Conservation (phyloP, 2,329 filamentous ascomycete genomes). For the Phialophora verrucosa region DNA sequence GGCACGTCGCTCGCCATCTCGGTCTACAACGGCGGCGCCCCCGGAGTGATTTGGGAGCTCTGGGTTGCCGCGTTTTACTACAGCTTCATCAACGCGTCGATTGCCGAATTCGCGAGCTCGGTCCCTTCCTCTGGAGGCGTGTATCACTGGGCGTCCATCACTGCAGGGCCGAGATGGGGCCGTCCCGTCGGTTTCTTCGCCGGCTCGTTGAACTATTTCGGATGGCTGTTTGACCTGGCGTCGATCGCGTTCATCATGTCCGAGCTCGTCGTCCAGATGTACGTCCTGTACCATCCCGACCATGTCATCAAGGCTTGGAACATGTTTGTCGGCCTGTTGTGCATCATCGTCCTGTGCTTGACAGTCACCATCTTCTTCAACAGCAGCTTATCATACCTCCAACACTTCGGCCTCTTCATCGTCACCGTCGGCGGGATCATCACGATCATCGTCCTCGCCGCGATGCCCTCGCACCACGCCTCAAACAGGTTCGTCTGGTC, state of each 20-base stretch:
- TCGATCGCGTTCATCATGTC: conserved; percentile 56
- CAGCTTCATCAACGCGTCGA: conserved; percentile 63
- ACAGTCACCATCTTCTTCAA: conserved; percentile 52
- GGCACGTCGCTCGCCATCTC: conserved; percentile 57
- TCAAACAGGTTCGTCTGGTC: conserved; percentile 61
- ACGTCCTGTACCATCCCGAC: conserved; percentile 59
- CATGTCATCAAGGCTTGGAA: conserved; percentile 44
- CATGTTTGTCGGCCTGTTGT: conserved; percentile 59
- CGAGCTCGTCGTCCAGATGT: conserved; percentile 67
- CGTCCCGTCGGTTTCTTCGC: conserved; percentile 56
- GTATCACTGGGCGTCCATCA: conserved; percentile 67
- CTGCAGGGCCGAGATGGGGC: conserved; percentile 60
- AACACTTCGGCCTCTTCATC: conserved; percentile 54
- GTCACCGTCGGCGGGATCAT: conserved; percentile 53
- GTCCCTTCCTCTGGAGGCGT: conserved; percentile 66
- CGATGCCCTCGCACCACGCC: conserved; percentile 47
- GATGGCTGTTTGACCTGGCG: conserved; percentile 61
- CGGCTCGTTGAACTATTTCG: conserved; percentile 52
- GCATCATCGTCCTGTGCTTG: conserved; percentile 53
- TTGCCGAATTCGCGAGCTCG: conserved; percentile 66
- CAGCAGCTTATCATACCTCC: conserved; percentile 12
- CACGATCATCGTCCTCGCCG: conserved; percentile 51
- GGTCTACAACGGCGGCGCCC: conserved; percentile 62
- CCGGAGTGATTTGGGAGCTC: conserved; percentile 65
- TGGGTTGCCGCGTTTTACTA: conserved; percentile 53